Conservation (phyloP, 495 filamentous ascomycete species). For the Penicillium pulvis region DNA sequence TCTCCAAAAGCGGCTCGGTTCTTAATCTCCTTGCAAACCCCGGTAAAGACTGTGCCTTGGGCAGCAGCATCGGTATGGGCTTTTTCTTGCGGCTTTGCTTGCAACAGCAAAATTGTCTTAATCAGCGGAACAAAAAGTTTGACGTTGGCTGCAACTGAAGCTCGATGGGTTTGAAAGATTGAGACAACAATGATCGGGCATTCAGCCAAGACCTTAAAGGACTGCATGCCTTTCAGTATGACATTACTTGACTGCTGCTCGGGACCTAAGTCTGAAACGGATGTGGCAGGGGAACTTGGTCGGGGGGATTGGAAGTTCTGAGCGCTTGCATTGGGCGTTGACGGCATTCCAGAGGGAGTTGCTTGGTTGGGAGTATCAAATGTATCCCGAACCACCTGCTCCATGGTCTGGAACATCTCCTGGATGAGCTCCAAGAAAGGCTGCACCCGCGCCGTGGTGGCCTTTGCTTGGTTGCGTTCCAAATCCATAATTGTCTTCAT, state of each 20-base stretch:
- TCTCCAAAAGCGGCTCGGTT: conserved; percentile 95
- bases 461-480: conserved; percentile 86
- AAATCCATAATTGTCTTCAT: conserved; percentile 98
- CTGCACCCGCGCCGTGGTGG: conserved; percentile 77
- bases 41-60: conserved; percentile 80
- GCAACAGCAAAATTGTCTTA: conserved; percentile 82
- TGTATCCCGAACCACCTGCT: conserved; percentile 88
- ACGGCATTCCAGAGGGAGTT: conserved; percentile 67
- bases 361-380: conserved; percentile 74
- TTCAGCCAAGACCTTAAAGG: conserved; percentile 97
- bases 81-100: conserved; percentile 91
- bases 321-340: conserved; percentile 72
- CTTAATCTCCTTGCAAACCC: conserved; percentile 91
- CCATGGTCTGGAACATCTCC: conserved; percentile 93
- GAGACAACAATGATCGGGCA: conserved; percentile 99
- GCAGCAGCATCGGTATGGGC: conserved; percentile 82
- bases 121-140: conserved; percentile 92
- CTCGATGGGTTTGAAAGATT: conserved; percentile 89
- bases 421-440: conserved; percentile 88
- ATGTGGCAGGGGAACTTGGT: conserved; percentile 84
- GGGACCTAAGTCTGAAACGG: conserved; percentile 70
- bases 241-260: conserved; percentile 82
- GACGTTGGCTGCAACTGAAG: conserved; percentile 78
- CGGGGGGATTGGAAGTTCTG: conserved; percentile 82
- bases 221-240: conserved; percentile 90